Evolutionary conservation across 2,329 filamentous ascomycete species (phyloP).

Genomic region (Fusarium brevicatenulatum): DNA sequence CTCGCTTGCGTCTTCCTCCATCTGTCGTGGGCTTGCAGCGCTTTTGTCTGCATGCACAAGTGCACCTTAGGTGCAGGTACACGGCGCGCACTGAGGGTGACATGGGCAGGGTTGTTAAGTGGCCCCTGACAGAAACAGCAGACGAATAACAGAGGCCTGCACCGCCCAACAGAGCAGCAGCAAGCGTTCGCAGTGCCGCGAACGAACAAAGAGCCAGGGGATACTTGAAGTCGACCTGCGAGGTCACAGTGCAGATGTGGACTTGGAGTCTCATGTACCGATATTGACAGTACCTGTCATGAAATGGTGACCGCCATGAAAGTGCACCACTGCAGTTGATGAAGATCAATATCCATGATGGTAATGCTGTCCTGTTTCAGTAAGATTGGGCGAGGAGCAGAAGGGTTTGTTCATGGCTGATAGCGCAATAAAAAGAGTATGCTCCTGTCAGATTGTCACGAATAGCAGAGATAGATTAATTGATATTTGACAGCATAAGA

Average conservation of each 20-base stretch:
- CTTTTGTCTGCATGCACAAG: conserved; percentile 39
- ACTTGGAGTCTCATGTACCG: conserved; percentile 24
- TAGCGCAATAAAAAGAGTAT: not conserved
- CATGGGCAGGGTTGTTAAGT: conserved; percentile 29
- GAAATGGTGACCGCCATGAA: conserved; percentile 37
- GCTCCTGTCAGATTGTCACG: conserved; percentile 6
- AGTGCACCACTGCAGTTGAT: conserved; percentile 21
- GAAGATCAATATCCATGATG: conserved; percentile 38
- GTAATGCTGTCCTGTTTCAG: conserved; percentile 34
- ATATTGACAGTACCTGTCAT: conserved; percentile 22
- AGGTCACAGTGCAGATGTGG: conserved; percentile 36
- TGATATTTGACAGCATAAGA: conserved; percentile 15
- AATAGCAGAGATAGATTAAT: conserved; percentile 24
- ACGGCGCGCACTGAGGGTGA: conserved; percentile 29
- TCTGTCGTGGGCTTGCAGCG: conserved; percentile 24
- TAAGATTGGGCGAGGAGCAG: conserved; percentile 28
- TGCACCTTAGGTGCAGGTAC: conserved; percentile 43
- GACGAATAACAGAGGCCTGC: conserved; percentile 34
- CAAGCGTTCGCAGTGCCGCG: conserved; percentile 23
- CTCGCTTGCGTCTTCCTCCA: conserved; percentile 26
- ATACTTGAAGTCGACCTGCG: conserved; percentile 5
- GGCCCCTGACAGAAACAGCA: conserved; percentile 35
- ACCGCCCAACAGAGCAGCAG: conserved; percentile 25
- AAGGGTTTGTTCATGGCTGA: not conserved
- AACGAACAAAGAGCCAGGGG: conserved; percentile 27